Evolutionary conservation across 2,329 filamentous ascomycete genomes (phyloP).

Genomic region (Scopulariopsis brevicaulis): DNA sequence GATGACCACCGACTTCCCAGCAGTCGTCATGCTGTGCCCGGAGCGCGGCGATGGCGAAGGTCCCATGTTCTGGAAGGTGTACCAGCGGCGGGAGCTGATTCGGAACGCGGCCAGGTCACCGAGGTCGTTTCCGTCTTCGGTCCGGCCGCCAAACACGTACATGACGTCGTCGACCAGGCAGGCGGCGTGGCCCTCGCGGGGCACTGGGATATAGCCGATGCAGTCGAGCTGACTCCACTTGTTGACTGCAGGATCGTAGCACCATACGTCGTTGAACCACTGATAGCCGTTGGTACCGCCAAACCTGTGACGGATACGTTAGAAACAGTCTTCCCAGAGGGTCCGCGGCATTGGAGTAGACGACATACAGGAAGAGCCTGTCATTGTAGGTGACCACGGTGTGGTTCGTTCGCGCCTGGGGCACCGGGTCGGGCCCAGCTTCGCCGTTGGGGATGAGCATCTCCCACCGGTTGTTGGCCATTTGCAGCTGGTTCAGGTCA

Average conservation of each 20-base stretch:
- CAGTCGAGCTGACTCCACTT: constrained; percentile 84
- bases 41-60: constrained; percentile 87
- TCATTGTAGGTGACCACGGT: constrained; percentile 86
- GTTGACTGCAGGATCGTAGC: constrained; percentile 76
- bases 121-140: constrained; percentile 82
- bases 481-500: constrained; percentile 88
- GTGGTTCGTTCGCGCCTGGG: constrained; percentile 89
- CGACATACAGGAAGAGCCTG: constrained; percentile 76
- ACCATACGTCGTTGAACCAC: constrained; percentile 99
- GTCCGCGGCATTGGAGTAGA: background rate
- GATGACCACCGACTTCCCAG: constrained; percentile 85
- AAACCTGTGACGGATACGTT: constrained; percentile 45
- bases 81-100: constrained; percentile 78
- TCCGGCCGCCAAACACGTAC: constrained; percentile 97
- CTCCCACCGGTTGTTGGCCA: constrained; percentile 87
- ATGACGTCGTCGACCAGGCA: constrained; percentile 94
- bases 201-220: constrained; percentile 91
- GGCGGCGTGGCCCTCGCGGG: constrained; percentile 88
- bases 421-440: constrained; percentile 34
- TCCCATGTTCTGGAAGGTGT: constrained; percentile 99
- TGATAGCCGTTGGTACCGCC: constrained; percentile 90
- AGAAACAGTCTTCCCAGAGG: background rate
- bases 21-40: constrained; percentile 94
- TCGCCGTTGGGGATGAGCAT: constrained; percentile 60
- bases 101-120: constrained; percentile 79